Percentiles rank a stretch among this genome's conserved stretches.
Evolutionary conservation across 139 green algal species (phyloP).

Genomic region (Ulvella scutata): DNA sequence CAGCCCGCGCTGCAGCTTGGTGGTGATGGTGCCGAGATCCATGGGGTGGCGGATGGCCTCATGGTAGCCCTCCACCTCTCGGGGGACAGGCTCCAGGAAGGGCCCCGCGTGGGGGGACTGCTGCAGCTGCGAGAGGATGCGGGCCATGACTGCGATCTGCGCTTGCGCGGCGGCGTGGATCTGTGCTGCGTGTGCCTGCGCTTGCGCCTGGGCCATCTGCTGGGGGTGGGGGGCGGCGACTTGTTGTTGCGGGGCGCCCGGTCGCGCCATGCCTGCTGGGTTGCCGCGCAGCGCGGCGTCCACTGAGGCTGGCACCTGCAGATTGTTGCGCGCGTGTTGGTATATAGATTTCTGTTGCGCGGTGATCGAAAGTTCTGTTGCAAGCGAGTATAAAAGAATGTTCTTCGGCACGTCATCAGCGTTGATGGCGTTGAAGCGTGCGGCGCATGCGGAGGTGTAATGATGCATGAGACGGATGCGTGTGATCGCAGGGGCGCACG

Average conservation of each 20-base stretch:
- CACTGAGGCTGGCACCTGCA: neutral
- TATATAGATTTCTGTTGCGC: too few species aligned
- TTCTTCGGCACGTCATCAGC: too few species aligned
- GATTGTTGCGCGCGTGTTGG: too few species aligned
- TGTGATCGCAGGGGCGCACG: too few species aligned
- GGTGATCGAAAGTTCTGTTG: too few species aligned
- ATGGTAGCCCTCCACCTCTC: neutral
- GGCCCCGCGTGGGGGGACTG: neutral
- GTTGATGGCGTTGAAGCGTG: too few species aligned
- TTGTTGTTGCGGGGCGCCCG: neutral
- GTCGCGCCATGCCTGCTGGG: too few species aligned
- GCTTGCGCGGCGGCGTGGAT: neutral
- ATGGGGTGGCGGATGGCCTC: neutral
- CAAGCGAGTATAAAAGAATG: too few species aligned
- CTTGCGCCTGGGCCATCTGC: neutral
- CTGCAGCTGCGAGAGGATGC: slow-evolving; percentile 1
- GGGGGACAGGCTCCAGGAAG: neutral
- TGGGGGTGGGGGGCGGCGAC: neutral
- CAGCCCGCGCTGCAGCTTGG: neutral
- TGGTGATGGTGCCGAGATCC: neutral
- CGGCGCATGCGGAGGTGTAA: too few species aligned
- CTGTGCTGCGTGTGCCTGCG: neutral
- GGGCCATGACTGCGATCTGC: neutral
- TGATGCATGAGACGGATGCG: too few species aligned
- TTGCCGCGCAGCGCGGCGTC: neutral